These are phyloP conservation scores for Murraya koenigii DNA, from an alignment of 345 rosid genomes.

Conservation along the genomic window DNA sequence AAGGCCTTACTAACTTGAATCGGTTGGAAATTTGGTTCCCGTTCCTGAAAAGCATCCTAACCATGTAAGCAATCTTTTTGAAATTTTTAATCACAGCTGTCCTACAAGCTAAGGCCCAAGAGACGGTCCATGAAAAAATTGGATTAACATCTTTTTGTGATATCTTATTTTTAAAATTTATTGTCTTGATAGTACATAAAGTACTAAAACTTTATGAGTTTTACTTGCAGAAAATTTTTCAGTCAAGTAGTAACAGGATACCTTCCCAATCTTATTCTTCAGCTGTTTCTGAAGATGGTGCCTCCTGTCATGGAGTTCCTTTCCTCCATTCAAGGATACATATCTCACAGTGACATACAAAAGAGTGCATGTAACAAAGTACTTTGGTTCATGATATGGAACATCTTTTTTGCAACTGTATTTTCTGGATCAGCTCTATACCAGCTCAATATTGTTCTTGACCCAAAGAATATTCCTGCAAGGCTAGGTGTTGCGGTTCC, in stretches of 20 bases:
- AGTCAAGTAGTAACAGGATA: constrained; percentile 84
- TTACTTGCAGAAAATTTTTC: constrained; percentile 66
- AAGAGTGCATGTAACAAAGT: constrained; percentile 94
- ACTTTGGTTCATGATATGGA: constrained; percentile 96
- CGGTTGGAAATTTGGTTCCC: constrained; percentile 83
- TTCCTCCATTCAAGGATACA: constrained; percentile 88
- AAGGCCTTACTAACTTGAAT: constrained; percentile 87
- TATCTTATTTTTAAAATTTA: background rate
- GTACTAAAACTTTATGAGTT: constrained; percentile 18
- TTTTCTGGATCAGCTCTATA: constrained; percentile 80
- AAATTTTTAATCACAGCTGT: background rate
- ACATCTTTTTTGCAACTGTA: constrained; percentile 85
- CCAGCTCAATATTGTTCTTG: constrained; percentile 62
- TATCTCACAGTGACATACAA: constrained; percentile 75
- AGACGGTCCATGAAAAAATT: background rate
- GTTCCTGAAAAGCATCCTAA: constrained; percentile 66
- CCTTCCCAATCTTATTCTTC: constrained; percentile 93
- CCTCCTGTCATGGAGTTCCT: constrained; percentile 94
- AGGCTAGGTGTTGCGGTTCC: constrained; percentile 87
- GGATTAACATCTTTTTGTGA: background rate
- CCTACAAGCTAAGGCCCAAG: background rate
- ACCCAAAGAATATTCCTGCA: constrained; percentile 67
- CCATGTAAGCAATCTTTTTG: constrained; percentile 50
- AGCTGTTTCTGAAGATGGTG: constrained; percentile 66
- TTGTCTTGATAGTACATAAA: background rate